These are phyloP conservation scores for Leishmania lainsoni DNA, from an alignment of 208 protist genomes.

Conservation along the genomic window DNA sequence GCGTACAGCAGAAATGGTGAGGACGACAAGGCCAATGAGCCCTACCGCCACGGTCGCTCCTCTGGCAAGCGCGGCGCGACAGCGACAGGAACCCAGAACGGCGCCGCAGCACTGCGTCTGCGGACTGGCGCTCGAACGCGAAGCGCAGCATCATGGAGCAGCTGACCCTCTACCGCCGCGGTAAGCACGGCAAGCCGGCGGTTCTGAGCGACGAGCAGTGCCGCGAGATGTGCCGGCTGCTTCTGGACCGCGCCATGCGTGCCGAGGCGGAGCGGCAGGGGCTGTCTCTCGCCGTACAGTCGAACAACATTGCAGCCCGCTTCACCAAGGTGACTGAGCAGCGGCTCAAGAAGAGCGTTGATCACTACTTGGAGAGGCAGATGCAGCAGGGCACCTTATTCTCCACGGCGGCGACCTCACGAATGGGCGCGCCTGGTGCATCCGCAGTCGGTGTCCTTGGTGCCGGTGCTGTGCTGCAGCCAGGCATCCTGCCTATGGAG, in stretches of 20 bases:
- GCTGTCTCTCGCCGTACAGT: slow-evolving; percentile 64
- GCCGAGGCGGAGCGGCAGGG: slow-evolving; percentile 59
- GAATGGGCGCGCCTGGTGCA: slow-evolving; percentile 1
- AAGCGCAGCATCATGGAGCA: slow-evolving; percentile 84
- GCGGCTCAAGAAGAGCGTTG: slow-evolving; percentile 72
- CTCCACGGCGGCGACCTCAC: neutral
- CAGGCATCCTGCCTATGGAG: neutral
- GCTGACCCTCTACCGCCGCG: slow-evolving; percentile 72
- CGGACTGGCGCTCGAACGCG: slow-evolving; percentile 66
- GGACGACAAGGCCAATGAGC: slow-evolving; percentile 23
- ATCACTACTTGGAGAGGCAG: slow-evolving; percentile 74
- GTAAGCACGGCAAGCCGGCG: slow-evolving; percentile 49
- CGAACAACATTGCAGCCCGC: slow-evolving; percentile 34
- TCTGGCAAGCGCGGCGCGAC: slow-evolving; percentile 1
- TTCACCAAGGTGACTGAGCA: slow-evolving; percentile 67
- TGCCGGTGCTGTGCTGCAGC: neutral
- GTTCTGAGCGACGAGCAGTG: slow-evolving; percentile 65
- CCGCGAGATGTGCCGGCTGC: slow-evolving; percentile 46
- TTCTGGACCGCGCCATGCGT: slow-evolving; percentile 74
- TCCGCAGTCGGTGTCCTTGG: neutral
- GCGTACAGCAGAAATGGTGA: slow-evolving; percentile 23
- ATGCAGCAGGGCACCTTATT: slow-evolving; percentile 29
- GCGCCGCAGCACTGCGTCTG: neutral
- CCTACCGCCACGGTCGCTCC: neutral
- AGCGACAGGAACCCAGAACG: neutral